Base-by-base conservation (phyloP, 2,329 filamentous ascomycete genomes). In the Paramyrothecium sp. region DNA sequence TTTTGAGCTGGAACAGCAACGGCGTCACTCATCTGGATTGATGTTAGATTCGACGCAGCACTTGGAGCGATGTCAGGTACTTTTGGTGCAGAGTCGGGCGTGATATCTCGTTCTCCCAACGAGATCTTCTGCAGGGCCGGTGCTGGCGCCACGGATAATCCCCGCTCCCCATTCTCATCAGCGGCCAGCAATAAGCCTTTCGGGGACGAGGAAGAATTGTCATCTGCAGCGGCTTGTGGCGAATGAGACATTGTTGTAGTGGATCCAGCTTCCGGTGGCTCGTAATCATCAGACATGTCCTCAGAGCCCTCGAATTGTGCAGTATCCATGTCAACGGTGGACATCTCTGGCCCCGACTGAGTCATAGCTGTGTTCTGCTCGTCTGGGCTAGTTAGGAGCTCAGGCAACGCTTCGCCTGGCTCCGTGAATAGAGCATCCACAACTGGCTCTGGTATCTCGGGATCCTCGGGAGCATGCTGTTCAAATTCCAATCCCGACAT, bases 221-320 rank as follows among this genome's bases (percentile, higher is more conserved):
- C 38, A 44, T 5, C 13, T 16, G 38, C 26, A 30, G 26, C 13
- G 5, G 38, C 5, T 44, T 16, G 38, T 16, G 38, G n/a, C 13
- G 38, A 44, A 19, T 44, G 38, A 7, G 38, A 44, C 38, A 30
- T 41, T 19, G 34, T 7, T 17, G 38, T 44, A 16, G 38, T 44
- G 38, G 38, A 44, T 16, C 38, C 38, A 44, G 73, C 75, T 55
- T 78, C 79, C 19, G 81, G 81, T 51, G 83, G 83, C 60, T 87
- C 82, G 63, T 86, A 85, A 52, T 73, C 78, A 58, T 86, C 83
- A 2, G 81, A 81, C 22, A 60, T 64, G 23, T 66, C 63, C n/a
- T 64, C 64, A 22, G 57, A 59, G 13, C 59, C 65, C 49, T 73
- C 78, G 12, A n/a, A 10, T n/a, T 53, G 23, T 11, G 10, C 33